Evolutionary conservation across 176 grass and related monocot genomes (phyloP), one percentile per base, ranked within the genome.

Genomic region (Zoysia japonica): DNA sequence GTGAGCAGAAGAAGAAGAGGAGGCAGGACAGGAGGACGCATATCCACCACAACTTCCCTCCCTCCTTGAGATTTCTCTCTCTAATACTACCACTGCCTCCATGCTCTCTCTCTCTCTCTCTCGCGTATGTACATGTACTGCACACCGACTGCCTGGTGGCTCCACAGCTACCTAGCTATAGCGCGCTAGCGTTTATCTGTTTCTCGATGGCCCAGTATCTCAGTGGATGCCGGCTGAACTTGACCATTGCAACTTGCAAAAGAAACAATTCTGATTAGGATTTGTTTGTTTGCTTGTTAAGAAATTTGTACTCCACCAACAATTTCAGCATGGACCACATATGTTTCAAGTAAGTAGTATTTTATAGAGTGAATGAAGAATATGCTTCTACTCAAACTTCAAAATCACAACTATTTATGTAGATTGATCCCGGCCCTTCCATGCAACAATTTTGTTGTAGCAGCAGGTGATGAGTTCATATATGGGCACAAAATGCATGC

Each of bases 21-120:
- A 57, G 16, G 53, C 17, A 60, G 78, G 3, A 50, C 74, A 47
- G 56, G 57, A 84, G 82, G 83, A 61, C 56, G 89, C 85, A 94
- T 90, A 80, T 82, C 89, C 78, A 87, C 94, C 94, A 94, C 94
- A 97, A 77, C 13, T 81, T 84, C 16, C 4, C 10, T 9, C 48
- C 15, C 28, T 28, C 53, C 47, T 47, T 47, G 38, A 84, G 82
- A 87, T 85, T 89, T 88, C 68, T 90, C 83, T 89, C 85, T 82
- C 87, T 87, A 50, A 20, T 53, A 44, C 0, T 53, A 61, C 72
- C 50, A 37, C 47, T 49, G 54, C 61, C 72, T 52, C 28, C 78
- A 63, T 79, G 28, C 43, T 91, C 74, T 83, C 64, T 53, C 49
- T 89, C 70, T 75, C 81, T 65, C 12, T 20, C 56, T 52, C 14